These are phyloP conservation scores for Citrus mangshanensis DNA, from an alignment of 345 rosid species.

Conservation along the genomic window DNA sequence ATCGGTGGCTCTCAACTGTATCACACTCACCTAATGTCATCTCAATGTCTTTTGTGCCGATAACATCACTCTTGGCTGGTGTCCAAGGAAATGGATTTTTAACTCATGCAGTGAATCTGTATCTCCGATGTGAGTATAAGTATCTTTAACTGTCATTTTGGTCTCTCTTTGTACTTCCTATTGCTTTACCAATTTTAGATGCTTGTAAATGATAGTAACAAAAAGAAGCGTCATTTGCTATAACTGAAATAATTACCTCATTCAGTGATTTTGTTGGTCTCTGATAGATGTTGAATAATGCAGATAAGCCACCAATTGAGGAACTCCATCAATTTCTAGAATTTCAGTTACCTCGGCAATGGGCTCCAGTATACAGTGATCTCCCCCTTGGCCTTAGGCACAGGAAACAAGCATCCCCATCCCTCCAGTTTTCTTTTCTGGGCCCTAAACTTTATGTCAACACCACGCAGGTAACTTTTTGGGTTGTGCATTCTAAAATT, in stretches of 20 bases:
- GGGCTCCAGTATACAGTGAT: conserved; percentile 96
- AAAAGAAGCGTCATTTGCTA: not conserved
- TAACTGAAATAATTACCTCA: not conserved
- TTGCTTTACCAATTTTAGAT: not conserved
- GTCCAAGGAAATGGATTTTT: conserved; percentile 85
- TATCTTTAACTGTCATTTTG: conserved; percentile 3
- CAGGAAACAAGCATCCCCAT: conserved; percentile 63
- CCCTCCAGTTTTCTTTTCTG: conserved; percentile 78
- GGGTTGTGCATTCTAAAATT: conserved; percentile 1
- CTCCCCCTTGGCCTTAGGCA: conserved; percentile 79
- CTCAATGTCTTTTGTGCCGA: conserved; percentile 92
- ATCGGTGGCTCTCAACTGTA: conserved; percentile 82
- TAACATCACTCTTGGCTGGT: conserved; percentile 80
- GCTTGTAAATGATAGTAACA: not conserved
- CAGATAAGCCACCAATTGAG: conserved; percentile 93
- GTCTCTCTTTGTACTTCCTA: not conserved
- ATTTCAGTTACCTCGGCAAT: conserved; percentile 91
- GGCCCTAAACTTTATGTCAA: conserved; percentile 92
- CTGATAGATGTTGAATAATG: conserved; percentile 21
- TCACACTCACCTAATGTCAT: conserved; percentile 75
- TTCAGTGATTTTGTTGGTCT: not conserved
- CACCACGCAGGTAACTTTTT: conserved; percentile 51
- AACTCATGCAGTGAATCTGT: conserved; percentile 84
- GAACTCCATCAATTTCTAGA: conserved; percentile 90
- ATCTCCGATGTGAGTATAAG: conserved; percentile 75